Evolutionary conservation across 2,329 filamentous ascomycete genomes (phyloP).

Genomic region (Reticulascus tulasneorum): DNA sequence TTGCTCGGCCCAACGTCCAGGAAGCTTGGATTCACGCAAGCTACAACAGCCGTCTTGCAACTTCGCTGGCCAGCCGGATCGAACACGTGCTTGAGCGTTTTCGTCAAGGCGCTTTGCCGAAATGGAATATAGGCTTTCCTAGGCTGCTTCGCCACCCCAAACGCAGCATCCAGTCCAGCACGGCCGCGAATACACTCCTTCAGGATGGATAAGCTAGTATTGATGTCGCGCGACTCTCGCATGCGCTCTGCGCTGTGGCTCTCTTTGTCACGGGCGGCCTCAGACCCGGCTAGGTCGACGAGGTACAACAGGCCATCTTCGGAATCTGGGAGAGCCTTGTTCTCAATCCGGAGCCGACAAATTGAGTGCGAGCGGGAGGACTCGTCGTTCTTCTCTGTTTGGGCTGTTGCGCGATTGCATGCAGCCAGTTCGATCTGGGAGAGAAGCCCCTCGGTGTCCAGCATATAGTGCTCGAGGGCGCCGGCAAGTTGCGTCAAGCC

Average conservation of each 20-base stretch:
- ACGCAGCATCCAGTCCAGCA: conserved; percentile 27
- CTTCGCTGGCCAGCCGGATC: conserved; percentile 33
- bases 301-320: conserved; percentile 42
- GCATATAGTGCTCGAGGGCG: conserved; percentile 32
- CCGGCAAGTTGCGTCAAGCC: conserved; percentile 41
- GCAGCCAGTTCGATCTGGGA: conserved; percentile 31
- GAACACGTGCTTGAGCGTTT: conserved; percentile 45
- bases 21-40: conserved; percentile 44
- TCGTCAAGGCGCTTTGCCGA: conserved; percentile 42
- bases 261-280: conserved; percentile 38
- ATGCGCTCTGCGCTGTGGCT: conserved; percentile 38
- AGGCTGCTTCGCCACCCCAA: conserved; percentile 10
- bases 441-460: conserved; percentile 22
- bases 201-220: conserved; percentile 42
- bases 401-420: conserved; percentile 34
- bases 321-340: conserved; percentile 19
- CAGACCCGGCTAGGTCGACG: conserved; percentile 45
- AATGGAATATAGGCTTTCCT: conserved; percentile 40
- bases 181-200: conserved; percentile 50
- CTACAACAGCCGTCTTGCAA: conserved; percentile 41
- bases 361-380: conserved; percentile 47
- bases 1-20: conserved; percentile 38
- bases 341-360: conserved; percentile 40
- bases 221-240: conserved; percentile 44
- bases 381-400: conserved; percentile 41